Base-by-base conservation (phyloP, 805 yeast genomes). In the Kazachstania africana region DNA sequence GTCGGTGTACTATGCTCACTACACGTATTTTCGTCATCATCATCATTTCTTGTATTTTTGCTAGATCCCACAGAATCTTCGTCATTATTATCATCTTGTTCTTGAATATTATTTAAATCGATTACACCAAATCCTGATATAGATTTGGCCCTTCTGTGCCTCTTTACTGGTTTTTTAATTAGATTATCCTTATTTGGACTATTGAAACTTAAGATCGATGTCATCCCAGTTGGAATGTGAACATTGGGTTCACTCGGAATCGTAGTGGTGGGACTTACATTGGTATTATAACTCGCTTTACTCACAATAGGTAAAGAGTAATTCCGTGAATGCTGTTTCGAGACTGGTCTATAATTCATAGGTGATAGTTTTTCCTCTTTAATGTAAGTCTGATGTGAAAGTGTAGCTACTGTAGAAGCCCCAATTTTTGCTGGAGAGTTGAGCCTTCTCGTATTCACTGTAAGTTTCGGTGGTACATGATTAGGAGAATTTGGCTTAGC, bases 391-490 rank as follows among this genome's bases (percentile, higher is more conserved):
- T 18, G 17, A 9, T 53, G 49, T 24, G 50, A 53, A 21, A 69
- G 43, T 1, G 62, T 59, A 0, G 82, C 78, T 1, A 78, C 80
- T 1, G 84, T 83, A 15, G 66, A 69, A 1, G 84, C 84, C 1
- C 87, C 87, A 8, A 76, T 65, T 42, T 72, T 74, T 1, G 83
- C 79, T 0, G 85, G 85, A 2, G 82, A 74, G 19, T 66, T 51
- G 12, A 77, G 71, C 37, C 76, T 53, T 37, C 43, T 44, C 48
- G 12, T 40, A 44, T 32, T 24, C 26, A 27, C 27, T 24, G 21
- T n/a, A 29, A 9, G 12, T 25, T 15, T 3, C n/a, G n/a, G n/a
- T 12, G 13, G 18, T 16, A 10, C 18, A 6, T 8, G 13, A 9
- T 16, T 24, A 20, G 24, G 12, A 4, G 28, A 15, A 6, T 16